Percentiles rank a stretch among this genome's conserved stretches.
phyloP scores from a whole-genome alignment of 208 protist genomes.

The Trypanosoma congolense region DNA sequence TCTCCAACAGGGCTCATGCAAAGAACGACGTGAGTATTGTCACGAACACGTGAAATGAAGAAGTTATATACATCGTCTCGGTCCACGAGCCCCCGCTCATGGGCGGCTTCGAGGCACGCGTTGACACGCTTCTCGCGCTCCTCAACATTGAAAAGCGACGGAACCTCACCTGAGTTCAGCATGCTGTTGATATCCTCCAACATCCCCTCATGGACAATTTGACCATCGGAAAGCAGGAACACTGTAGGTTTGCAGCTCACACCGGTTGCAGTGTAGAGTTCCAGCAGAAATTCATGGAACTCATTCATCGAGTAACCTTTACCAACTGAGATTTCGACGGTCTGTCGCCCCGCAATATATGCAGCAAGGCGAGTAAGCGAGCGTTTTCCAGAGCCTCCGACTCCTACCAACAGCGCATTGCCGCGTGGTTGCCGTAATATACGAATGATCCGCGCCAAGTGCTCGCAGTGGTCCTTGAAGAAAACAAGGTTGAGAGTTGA shows the following conservation, averaged over 20 bases:
- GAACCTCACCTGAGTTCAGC: slow-evolving; percentile 97
- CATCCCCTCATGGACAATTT: slow-evolving; percentile 95
- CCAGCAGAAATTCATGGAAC: slow-evolving; percentile 90
- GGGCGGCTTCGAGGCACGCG: slow-evolving; percentile 84
- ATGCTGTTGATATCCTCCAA: slow-evolving; percentile 98
- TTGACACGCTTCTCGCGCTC: slow-evolving; percentile 95
- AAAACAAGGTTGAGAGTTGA: slow-evolving; percentile 82
- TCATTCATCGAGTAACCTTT: slow-evolving; percentile 91
- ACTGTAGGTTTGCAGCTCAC: slow-evolving; percentile 86
- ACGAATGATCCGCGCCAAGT: slow-evolving; percentile 94
- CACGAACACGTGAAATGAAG: slow-evolving; percentile 93
- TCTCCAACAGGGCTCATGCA: slow-evolving; percentile 95
- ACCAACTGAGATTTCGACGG: slow-evolving; percentile 90
- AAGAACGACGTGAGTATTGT: slow-evolving; percentile 95
- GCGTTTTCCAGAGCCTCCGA: slow-evolving; percentile 95
- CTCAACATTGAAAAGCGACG: slow-evolving; percentile 94
- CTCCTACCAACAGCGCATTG: slow-evolving; percentile 95
- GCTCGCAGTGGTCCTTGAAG: slow-evolving; percentile 94
- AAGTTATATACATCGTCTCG: slow-evolving; percentile 92
- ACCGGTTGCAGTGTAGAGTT: slow-evolving; percentile 88
- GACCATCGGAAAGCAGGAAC: slow-evolving; percentile 94
- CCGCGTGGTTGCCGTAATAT: slow-evolving; percentile 96
- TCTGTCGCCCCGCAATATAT: slow-evolving; percentile 85
- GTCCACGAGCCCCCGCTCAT: slow-evolving; percentile 80
- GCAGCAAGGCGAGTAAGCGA: slow-evolving; percentile 93